Conservation (phyloP, 495 filamentous ascomycete genomes). For the Letharia columbiana region DNA sequence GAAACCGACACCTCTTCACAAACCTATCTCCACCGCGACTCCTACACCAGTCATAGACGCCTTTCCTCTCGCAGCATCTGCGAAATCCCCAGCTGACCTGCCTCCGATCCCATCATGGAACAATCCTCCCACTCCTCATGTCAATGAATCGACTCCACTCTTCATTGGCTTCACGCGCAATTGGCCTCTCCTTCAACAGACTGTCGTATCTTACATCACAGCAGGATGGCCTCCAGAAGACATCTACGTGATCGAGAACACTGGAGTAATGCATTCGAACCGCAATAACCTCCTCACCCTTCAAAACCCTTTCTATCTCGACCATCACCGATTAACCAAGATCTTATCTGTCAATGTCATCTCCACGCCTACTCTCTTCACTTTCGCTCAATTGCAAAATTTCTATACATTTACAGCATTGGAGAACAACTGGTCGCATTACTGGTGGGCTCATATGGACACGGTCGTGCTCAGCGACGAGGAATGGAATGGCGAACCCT, state of each 20-base stretch:
- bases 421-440: slow-evolving; percentile 43
- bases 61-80: slow-evolving; percentile 20
- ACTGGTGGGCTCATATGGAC: slow-evolving; percentile 57
- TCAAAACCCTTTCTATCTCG: slow-evolving; percentile 55
- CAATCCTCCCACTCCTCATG: slow-evolving; percentile 18
- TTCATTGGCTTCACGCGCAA: slow-evolving; percentile 54
- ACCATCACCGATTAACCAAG: slow-evolving; percentile 43
- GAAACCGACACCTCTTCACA: slow-evolving; percentile 12
- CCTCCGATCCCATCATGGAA: slow-evolving; percentile 25
- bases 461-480: slow-evolving; percentile 47
- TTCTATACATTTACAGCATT: slow-evolving; percentile 45
- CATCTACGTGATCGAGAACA: slow-evolving; percentile 58
- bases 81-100: slow-evolving; percentile 18
- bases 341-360: slow-evolving; percentile 49
- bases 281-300: slow-evolving; percentile 41
- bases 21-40: slow-evolving; percentile 7
- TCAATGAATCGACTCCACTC: slow-evolving; percentile 37
- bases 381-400: slow-evolving; percentile 56
- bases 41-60: slow-evolving; percentile 20
- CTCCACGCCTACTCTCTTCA: slow-evolving; percentile 48
- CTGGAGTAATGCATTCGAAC: slow-evolving; percentile 51
- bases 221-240: slow-evolving; percentile 53
- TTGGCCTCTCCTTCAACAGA: slow-evolving; percentile 51
- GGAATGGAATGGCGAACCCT: slow-evolving; percentile 32
- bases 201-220: slow-evolving; percentile 50